Base-by-base conservation (phyloP, 805 yeast genomes). In the Maudiozyma turicensis region DNA sequence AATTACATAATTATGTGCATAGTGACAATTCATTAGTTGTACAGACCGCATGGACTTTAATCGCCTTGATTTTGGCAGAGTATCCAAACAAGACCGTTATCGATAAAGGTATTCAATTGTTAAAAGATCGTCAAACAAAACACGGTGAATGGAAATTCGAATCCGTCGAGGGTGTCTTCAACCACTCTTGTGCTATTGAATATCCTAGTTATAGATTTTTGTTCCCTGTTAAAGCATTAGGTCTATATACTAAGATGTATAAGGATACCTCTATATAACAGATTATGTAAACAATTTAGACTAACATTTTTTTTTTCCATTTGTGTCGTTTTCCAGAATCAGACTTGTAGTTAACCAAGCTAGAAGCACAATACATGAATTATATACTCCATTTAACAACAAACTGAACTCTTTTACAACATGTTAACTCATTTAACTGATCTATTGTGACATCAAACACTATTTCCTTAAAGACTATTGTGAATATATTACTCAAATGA, bases 141-240 rank as follows among this genome's bases (percentile, higher is more conserved):
- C 78, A 81, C 30, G 99, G 99, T 2, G 93, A 87, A 54, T 93
- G 95, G 88, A 71, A 74, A 49, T 81, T 77, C 58, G 95, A 91
- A 58, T 84, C 79, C 32, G 81, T 86, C 30, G 98, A 91, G 67
- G 99, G 99, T 43, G 97, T 93, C 0, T 93, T 93, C 74, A 93
- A 93, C 65, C 97, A 93, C 62, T 80, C 88, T 1, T 72, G 95
- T 70, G 96, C 93, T 2, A 93, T 93, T 60, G 98, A 93, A 66
- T 93, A 93, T 64, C 98, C 98, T 39, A 86, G 88, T 59, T 93
- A 93, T 68, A 81, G 84, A 68, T 91, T 83, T 59, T 70, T 88
- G 50, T 93, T 93, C 66, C 84, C 97, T 1, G 84, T 91, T 57
- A 93, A 93, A 67, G 99, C 99, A 0, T 70, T 93, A 41, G 98